Evolutionary conservation across 164 flowering plant genomes (phyloP).

Genomic region (Liquidambar formosana): DNA sequence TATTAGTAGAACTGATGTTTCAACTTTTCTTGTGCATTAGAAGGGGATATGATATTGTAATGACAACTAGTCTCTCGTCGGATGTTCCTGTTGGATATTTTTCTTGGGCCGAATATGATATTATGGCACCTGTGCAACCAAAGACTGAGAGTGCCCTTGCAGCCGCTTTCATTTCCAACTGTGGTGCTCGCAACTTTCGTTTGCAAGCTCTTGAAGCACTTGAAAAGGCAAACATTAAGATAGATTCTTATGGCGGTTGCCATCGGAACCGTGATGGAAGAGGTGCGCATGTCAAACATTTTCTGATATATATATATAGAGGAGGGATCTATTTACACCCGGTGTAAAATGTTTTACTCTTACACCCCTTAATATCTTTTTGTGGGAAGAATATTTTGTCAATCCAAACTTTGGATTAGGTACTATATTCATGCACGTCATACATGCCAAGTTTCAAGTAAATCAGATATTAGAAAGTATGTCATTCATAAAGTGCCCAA

Average conservation of each 20-base stretch:
- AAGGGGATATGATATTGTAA: conserved; percentile 70
- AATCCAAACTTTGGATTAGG: no score
- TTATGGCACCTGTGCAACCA: conserved; percentile 90
- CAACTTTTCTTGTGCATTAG: conserved; percentile 34
- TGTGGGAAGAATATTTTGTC: not conserved
- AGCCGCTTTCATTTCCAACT: conserved; percentile 97
- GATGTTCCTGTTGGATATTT: conserved; percentile 99
- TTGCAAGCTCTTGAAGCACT: conserved; percentile 83
- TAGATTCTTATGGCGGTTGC: conserved; percentile 96
- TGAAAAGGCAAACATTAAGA: conserved; percentile 55
- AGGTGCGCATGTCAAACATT: conserved; percentile 38
- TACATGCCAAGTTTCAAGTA: no score
- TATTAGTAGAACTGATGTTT: not conserved
- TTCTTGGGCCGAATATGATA: conserved; percentile 98
- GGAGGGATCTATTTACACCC: no score
- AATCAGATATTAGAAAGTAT: no score
- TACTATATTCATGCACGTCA: no score
- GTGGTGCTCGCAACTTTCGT: conserved; percentile 89
- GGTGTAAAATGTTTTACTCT: no score
- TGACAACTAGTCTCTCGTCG: conserved; percentile 98
- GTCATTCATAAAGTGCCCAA: no score
- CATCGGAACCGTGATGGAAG: conserved; percentile 84
- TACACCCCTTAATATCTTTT: no score
- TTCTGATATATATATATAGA: not conserved
- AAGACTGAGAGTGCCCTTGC: conserved; percentile 88